A percentile compares a stretch with the other conserved stretches of the same genome.
These are phyloP conservation scores for Antarctomyces pellizariae DNA, from an alignment of 495 filamentous ascomycete species.

Conservation along the genomic window DNA sequence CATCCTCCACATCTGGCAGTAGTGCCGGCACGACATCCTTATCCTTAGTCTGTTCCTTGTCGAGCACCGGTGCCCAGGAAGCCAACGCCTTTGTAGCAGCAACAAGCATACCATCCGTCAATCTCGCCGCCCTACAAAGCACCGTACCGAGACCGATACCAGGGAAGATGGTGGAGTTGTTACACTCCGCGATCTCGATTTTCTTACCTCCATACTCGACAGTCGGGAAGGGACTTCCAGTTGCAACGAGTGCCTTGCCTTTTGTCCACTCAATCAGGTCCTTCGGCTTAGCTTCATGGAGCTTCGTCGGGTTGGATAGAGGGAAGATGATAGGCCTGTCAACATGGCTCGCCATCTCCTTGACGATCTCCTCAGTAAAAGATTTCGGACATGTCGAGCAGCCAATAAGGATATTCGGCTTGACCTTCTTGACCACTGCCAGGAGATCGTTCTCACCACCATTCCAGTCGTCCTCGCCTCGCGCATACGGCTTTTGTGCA, in stretches of 20 bases:
- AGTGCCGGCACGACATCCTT: conserved; percentile 25
- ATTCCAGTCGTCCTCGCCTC: conserved; percentile 39
- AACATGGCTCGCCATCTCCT: conserved; percentile 59
- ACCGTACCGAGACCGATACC: conserved; percentile 68
- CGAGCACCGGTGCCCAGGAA: conserved; percentile 41
- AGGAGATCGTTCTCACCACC: conserved; percentile 32
- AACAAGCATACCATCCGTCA: conserved; percentile 65
- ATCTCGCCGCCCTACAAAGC: conserved; percentile 31
- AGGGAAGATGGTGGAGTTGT: conserved; percentile 73
- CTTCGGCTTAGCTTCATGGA: conserved; percentile 63
- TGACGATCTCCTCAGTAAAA: conserved; percentile 52
- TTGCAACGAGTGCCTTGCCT: conserved; percentile 60
- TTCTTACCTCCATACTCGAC: conserved; percentile 41
- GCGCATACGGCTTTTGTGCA: conserved; percentile 44
- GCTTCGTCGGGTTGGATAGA: conserved; percentile 62
- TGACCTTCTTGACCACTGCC: conserved; percentile 42
- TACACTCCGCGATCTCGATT: conserved; percentile 65
- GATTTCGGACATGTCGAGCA: conserved; percentile 62
- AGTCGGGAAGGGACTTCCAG: conserved; percentile 62
- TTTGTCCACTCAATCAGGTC: conserved; percentile 62
- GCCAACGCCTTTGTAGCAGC: conserved; percentile 55
- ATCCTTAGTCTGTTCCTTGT: conserved; percentile 22
- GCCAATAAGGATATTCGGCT: conserved; percentile 64
- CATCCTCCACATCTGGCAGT: conserved; percentile 53
- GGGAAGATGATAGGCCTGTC: conserved; percentile 64